These are phyloP conservation scores for Sungouiozyma intestinalis DNA, from an alignment of 805 yeast genomes.

Conservation along the genomic window DNA sequence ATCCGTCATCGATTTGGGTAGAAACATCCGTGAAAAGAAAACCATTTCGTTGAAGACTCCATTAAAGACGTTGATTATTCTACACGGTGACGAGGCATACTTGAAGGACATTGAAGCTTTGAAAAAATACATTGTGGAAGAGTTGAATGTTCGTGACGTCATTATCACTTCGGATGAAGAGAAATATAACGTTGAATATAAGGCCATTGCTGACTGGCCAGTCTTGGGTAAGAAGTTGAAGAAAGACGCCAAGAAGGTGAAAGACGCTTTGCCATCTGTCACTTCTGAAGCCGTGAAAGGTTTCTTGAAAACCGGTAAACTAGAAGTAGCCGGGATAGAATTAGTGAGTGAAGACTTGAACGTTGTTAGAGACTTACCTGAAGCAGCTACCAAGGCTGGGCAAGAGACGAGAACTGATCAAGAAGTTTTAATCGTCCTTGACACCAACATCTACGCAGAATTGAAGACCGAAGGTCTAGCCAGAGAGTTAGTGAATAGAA, in stretches of 20 bases:
- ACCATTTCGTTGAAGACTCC: constrained; percentile 92
- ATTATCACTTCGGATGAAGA: constrained; percentile 84
- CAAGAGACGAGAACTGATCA: constrained; percentile 80
- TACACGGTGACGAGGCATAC: constrained; percentile 69
- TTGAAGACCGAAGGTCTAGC: constrained; percentile 90
- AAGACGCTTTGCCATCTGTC: constrained; percentile 79
- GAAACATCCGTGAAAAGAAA: constrained; percentile 94
- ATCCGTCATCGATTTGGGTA: constrained; percentile 89
- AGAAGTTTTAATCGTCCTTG: constrained; percentile 84
- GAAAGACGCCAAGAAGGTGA: constrained; percentile 87
- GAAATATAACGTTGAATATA: constrained; percentile 83
- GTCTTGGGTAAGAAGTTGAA: constrained; percentile 94
- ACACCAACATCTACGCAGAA: constrained; percentile 78
- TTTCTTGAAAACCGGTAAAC: constrained; percentile 60
- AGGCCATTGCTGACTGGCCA: constrained; percentile 98
- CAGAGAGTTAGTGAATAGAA: constrained; percentile 92
- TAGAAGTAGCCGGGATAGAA: constrained; percentile 82
- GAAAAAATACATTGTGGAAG: constrained; percentile 74
- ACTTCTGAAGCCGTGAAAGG: constrained; percentile 74
- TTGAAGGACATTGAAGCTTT: constrained; percentile 69
- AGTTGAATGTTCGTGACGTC: constrained; percentile 83
- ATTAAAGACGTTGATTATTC: constrained; percentile 72
- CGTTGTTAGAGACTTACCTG: constrained; percentile 83
- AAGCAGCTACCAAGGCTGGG: constrained; percentile 49
- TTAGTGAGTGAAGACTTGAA: constrained; percentile 81